phyloP scores from a whole-genome alignment of 371 early-diverging fungal genomes.

The Syncephalastrum sp. region DNA sequence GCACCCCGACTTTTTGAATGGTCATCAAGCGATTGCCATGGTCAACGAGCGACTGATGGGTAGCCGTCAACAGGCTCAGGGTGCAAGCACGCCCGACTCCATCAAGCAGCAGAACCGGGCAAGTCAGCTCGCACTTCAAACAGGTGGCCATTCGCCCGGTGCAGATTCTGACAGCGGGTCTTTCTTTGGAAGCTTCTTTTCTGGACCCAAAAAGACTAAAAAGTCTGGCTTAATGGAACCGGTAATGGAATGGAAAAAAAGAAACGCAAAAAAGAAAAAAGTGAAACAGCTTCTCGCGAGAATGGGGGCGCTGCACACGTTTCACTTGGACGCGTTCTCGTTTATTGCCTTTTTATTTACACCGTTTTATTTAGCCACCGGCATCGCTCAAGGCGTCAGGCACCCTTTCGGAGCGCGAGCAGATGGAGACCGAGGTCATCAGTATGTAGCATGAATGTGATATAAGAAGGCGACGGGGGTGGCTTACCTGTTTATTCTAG shows the following conservation, averaged over 20 bases:
- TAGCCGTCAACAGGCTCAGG: conserved; percentile 23
- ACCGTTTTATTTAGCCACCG: conserved; percentile 69
- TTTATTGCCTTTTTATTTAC: not conserved
- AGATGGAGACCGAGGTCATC: conserved; percentile 97
- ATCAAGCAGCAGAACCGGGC: conserved; percentile 16
- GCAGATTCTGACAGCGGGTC: conserved; percentile 50
- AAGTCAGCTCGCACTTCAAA: conserved; percentile 35
- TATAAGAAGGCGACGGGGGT: conserved; percentile 9
- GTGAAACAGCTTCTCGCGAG: not conserved
- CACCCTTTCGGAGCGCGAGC: conserved; percentile 92
- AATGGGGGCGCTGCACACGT: conserved; percentile 7
- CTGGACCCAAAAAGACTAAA: conserved; percentile 73
- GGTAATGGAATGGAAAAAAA: conserved; percentile 34
- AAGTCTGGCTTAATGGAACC: conserved; percentile 66
- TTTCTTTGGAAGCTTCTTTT: conserved; percentile 95
- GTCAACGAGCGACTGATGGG: conserved; percentile 82
- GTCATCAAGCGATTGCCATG: conserved; percentile 93
- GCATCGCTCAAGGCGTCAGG: conserved; percentile 93
- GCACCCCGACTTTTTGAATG: conserved; percentile 97
- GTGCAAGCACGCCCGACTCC: conserved; percentile 3
- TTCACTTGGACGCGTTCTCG: too few species aligned
- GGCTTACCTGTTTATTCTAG: conserved; percentile 26
- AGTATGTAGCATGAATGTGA: conserved; percentile 59
- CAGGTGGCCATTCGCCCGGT: conserved; percentile 15
- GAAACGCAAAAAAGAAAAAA: too few species aligned